These are phyloP conservation scores for Shiraia sp. DNA, from an alignment of 2,329 filamentous ascomycete species.

Conservation along the genomic window DNA sequence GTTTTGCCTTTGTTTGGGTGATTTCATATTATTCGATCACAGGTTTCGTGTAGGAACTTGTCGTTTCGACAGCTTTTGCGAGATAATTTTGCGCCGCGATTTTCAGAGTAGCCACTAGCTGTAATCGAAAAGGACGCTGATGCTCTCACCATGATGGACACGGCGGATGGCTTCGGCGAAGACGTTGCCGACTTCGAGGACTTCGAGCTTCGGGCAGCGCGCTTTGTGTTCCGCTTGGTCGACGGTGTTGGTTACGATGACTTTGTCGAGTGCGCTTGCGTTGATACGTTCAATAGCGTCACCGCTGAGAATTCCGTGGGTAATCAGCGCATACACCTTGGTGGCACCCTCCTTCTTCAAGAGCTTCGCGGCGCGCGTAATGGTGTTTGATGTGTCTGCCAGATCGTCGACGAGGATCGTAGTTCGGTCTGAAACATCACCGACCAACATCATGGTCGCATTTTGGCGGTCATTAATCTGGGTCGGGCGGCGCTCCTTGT, in stretches of 20 bases:
- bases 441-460: constrained; percentile 91
- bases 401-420: constrained; percentile 94
- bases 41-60: no score
- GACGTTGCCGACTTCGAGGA: constrained; percentile 83
- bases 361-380: constrained; percentile 94
- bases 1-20: constrained; percentile 4
- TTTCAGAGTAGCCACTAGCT: constrained; percentile 54
- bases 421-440: constrained; percentile 77
- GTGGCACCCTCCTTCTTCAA: constrained; percentile 91
- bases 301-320: constrained; percentile 92
- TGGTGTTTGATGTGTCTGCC: constrained; percentile 94
- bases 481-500: constrained; percentile 93
- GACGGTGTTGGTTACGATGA: constrained; percentile 94
- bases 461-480: constrained; percentile 81
- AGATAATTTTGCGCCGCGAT: no score
- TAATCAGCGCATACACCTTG: constrained; percentile 87
- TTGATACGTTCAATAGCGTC: constrained; percentile 95
- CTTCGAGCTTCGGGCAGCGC: constrained; percentile 84
- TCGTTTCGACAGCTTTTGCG: no score
- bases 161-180: constrained; percentile 94
- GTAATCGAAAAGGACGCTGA: constrained; percentile 91
- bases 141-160: constrained; percentile 96
- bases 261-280: constrained; percentile 87
- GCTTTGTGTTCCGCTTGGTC: constrained; percentile 81
- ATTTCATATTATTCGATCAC: no score